phyloP scores from a whole-genome alignment of 495 filamentous ascomycete species.

The Tuber aestivum region DNA sequence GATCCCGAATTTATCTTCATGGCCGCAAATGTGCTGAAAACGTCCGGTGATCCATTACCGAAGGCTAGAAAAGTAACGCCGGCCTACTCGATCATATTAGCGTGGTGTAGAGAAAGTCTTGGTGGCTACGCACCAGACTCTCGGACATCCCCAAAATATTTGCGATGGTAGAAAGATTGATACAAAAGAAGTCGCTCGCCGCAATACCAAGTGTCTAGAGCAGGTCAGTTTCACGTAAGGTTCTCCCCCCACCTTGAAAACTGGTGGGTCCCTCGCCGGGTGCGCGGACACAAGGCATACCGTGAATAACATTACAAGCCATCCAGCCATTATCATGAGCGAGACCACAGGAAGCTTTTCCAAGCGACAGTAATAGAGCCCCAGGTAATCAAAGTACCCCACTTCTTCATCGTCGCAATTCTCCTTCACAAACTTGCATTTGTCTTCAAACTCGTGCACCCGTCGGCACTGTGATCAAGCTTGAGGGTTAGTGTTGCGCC shows the following conservation, averaged over 20 bases:
- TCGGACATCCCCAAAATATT: conserved; percentile 86
- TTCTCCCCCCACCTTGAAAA: not conserved
- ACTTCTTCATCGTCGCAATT: conserved; percentile 88
- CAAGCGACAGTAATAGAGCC: conserved; percentile 83
- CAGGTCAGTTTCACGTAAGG: not conserved
- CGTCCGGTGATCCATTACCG: conserved; percentile 98
- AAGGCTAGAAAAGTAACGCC: conserved; percentile 96
- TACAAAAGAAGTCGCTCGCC: conserved; percentile 94
- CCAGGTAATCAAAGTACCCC: conserved; percentile 80
- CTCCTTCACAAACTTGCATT: conserved; percentile 76
- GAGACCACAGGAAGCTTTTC: conserved; percentile 65
- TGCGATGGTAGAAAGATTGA: conserved; percentile 89
- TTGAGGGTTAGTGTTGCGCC: not conserved
- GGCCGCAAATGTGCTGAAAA: conserved; percentile 96
- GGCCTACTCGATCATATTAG: conserved; percentile 45
- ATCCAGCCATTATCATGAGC: conserved; percentile 67
- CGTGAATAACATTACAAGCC: conserved; percentile 87
- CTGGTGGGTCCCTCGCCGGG: not conserved
- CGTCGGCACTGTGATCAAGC: conserved; percentile 59
- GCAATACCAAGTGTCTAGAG: conserved; percentile 84
- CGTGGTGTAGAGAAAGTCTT: not conserved
- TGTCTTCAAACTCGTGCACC: conserved; percentile 67
- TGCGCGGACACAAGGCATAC: conserved; percentile 10
- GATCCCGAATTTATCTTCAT: conserved; percentile 96
- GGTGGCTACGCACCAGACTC: conserved; percentile 53